Base-by-base conservation (phyloP, 2,329 filamentous ascomycete species). In the Eutypa lata region DNA sequence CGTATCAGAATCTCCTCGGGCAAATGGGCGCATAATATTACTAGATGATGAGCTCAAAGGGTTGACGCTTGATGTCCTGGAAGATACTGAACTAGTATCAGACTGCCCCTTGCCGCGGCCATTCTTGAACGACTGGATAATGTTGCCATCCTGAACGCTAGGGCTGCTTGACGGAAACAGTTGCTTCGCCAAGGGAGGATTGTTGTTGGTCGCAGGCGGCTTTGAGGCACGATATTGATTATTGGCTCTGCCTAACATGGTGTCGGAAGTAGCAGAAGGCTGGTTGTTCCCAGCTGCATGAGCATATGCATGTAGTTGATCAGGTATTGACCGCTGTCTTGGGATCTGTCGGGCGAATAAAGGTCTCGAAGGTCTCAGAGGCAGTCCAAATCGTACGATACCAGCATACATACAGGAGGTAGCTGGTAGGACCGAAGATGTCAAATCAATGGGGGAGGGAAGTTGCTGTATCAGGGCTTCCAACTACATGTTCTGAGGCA, bases 161-260 rank as follows among this genome's bases (percentile, higher is more conserved):
- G 80, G 78, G 59, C 77, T 84, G 67, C 79, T 84, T 1, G 83
- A 83, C 3, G 81, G 76, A 57, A 85, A 82, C 16, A 81, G 70
- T 53, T 80, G 74, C 65, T 84, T 82, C 4, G 73, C 68, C 43
- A 80, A 65, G 47, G 66, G 59, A 8, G 64, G 58, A 48, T 69
- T 66, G 38, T 50, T 66, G 38, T 50, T 24, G 28, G 57, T 18
- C 49, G 50, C 65, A 21, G 64, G 62, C 6, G 68, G 53, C 51
- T 70, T 63, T 56, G 66, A 61, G 51, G 68, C 70, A 54, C 74
- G 72, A 68, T 73, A 65, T 57, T 68, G 74, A 11, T 52, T 62
- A 40, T 65, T 61, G 26, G 57, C 61, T 18, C 58, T 61, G 33
- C 57, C 45, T 45, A 69, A 58, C 67, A 69, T 69, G 43, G 45